Evolutionary conservation across 305 asterid species (phyloP).

Genomic region (Fraxinus paxiana): DNA sequence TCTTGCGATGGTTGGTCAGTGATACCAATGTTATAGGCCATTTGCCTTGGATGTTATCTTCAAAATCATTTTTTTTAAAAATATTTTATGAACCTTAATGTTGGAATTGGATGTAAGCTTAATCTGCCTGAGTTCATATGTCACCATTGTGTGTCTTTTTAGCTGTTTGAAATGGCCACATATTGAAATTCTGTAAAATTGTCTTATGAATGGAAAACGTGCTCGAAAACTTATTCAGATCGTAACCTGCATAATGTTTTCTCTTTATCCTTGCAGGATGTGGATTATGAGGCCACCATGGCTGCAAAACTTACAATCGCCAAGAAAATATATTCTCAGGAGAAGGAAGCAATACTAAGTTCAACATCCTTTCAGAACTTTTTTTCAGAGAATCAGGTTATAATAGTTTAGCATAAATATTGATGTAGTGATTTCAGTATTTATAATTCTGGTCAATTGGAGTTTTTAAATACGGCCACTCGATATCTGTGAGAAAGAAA

Average conservation of each 20-base stretch:
- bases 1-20: not conserved
- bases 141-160: not conserved
- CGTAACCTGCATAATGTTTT: not conserved
- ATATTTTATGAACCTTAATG: not conserved
- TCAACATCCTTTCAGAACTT: constrained; percentile 63
- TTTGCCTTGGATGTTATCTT: not conserved
- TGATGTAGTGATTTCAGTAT: not conserved
- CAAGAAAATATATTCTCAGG: constrained; percentile 66
- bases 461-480: not conserved
- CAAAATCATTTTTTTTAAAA: not conserved
- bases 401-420: constrained; percentile 3
- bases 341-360: constrained; percentile 61
- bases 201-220: not conserved
- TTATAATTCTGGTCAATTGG: not conserved
- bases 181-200: not conserved
- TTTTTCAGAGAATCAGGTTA: constrained; percentile 83
- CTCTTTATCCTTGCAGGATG: constrained; percentile 46
- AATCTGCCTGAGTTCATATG: not conserved
- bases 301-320: constrained; percentile 78
- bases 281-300: constrained; percentile 90
- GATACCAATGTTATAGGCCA: not conserved
- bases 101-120: not conserved
- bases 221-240: not conserved
- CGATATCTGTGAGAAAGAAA: not conserved
- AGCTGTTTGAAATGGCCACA: not conserved